Percentiles rank a stretch among this genome's conserved stretches.
These are phyloP conservation scores for Linum lewisii DNA, from an alignment of 345 rosid species.

Conservation along the genomic window DNA sequence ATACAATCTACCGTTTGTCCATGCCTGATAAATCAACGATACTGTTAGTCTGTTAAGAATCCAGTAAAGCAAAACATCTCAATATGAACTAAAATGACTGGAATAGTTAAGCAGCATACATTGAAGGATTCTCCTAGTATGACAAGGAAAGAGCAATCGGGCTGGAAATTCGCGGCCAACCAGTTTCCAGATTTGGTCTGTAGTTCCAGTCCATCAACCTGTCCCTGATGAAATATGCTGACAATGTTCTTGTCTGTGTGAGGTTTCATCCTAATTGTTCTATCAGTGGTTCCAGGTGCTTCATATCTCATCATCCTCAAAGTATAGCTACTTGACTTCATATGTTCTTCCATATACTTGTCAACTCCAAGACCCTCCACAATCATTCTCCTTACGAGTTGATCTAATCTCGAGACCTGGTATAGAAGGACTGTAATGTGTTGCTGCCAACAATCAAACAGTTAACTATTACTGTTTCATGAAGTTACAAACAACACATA, in stretches of 20 bases:
- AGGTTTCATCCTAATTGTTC: conserved; percentile 21
- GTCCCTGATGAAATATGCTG: conserved; percentile 48
- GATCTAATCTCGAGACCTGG: not conserved
- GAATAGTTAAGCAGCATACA: conserved; percentile 22
- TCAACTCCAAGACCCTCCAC: not conserved
- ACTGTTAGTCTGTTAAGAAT: no score
- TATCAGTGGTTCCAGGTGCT: conserved; percentile 17
- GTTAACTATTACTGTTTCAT: not conserved
- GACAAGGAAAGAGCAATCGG: conserved; percentile 36
- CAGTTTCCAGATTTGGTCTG: conserved; percentile 31
- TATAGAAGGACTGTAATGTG: not conserved
- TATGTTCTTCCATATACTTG: not conserved
- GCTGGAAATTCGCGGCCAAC: conserved; percentile 36
- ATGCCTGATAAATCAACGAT: conserved; percentile 9
- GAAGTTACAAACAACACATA: not conserved
- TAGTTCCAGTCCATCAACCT: conserved; percentile 44
- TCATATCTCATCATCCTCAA: conserved; percentile 20
- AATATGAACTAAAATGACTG: not conserved
- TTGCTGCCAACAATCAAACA: not conserved
- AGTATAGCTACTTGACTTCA: not conserved
- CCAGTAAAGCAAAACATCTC: no score
- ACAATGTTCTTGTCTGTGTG: conserved; percentile 55
- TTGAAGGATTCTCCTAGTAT: conserved; percentile 47
- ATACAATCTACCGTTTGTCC: conserved; percentile 25
- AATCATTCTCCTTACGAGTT: not conserved